These are phyloP conservation scores for Colletotrichum cordylinicola DNA, from an alignment of 2,329 filamentous ascomycete genomes.

Conservation along the genomic window DNA sequence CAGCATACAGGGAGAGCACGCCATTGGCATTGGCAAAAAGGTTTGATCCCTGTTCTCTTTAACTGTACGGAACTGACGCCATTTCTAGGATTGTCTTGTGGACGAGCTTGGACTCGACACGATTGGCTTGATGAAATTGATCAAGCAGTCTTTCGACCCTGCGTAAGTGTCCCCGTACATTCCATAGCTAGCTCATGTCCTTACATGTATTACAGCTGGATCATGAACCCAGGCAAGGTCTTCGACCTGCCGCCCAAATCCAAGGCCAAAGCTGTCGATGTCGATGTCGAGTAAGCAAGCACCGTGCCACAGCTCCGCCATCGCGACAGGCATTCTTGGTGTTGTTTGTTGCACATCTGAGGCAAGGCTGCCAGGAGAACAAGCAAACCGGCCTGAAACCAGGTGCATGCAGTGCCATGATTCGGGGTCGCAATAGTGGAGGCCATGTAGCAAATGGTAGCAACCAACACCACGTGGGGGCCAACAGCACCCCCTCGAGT, in stretches of 20 bases:
- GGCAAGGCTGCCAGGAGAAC: neutral
- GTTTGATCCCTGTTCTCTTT: slow-evolving; percentile 55
- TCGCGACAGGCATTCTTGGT: neutral
- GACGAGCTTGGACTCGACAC: slow-evolving; percentile 70
- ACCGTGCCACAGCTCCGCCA: neutral
- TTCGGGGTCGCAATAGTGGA: neutral
- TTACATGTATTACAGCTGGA: slow-evolving; percentile 48
- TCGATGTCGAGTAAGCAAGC: neutral
- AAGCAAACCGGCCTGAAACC: neutral
- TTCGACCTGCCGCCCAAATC: slow-evolving; percentile 51
- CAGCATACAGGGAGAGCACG: slow-evolving; percentile 63
- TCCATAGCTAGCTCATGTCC: neutral
- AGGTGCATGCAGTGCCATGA: neutral
- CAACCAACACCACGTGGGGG: slow-evolving; percentile 6
- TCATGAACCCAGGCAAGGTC: slow-evolving; percentile 74
- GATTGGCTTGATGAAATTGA: slow-evolving; percentile 69
- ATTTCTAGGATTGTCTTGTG: slow-evolving; percentile 50
- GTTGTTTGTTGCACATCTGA: neutral
- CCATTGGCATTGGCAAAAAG: slow-evolving; percentile 73
- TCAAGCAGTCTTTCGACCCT: slow-evolving; percentile 70
- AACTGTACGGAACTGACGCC: neutral
- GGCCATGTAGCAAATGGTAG: neutral
- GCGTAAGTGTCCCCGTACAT: slow-evolving; percentile 26
- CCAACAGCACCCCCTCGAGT: neutral
- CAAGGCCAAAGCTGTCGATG: neutral